Conservation (phyloP, 2,329 filamentous ascomycete genomes). For the Cercospora janseana region DNA sequence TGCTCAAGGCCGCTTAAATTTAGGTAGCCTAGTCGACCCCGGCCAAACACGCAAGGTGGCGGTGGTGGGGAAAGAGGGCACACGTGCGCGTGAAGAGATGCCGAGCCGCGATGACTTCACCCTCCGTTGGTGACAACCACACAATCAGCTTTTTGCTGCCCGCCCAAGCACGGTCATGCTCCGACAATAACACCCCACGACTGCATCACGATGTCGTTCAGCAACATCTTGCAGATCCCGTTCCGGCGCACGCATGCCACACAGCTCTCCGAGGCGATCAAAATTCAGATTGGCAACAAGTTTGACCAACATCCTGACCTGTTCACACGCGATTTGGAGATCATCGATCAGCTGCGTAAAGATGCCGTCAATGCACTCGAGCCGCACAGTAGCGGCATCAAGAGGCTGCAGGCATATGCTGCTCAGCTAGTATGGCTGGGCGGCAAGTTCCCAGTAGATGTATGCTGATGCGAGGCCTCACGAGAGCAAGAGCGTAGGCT, state of each 20-base stretch:
- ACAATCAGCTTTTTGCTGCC: not conserved
- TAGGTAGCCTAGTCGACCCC: not conserved
- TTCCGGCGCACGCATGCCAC: conserved; percentile 83
- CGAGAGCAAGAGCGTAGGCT: conserved; percentile 13
- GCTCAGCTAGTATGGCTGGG: conserved; percentile 90
- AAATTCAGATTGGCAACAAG: conserved; percentile 93
- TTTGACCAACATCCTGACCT: conserved; percentile 99
- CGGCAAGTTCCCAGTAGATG: conserved; percentile 94
- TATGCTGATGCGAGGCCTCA: conserved; percentile 44
- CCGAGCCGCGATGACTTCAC: conserved; percentile 10
- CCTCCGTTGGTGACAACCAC: not conserved
- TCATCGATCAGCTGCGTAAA: conserved; percentile 76
- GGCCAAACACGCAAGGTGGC: not conserved
- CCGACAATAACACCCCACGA: not conserved
- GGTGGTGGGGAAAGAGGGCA: conserved; percentile 2
- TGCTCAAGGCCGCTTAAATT: conserved; percentile 11
- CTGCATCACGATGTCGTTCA: conserved; percentile 29
- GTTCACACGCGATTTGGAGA: conserved; percentile 84
- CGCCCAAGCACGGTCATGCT: not conserved
- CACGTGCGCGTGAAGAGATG: not conserved
- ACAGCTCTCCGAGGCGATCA: conserved; percentile 77
- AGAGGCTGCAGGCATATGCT: conserved; percentile 85
- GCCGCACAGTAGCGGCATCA: conserved; percentile 80
- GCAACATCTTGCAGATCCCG: conserved; percentile 72
- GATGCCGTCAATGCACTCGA: conserved; percentile 89